A percentile compares a stretch with the other conserved stretches of the same genome.
Evolutionary conservation across 1,284 basidiomycete genomes (phyloP).

Genomic region (Pholiota adiposa): DNA sequence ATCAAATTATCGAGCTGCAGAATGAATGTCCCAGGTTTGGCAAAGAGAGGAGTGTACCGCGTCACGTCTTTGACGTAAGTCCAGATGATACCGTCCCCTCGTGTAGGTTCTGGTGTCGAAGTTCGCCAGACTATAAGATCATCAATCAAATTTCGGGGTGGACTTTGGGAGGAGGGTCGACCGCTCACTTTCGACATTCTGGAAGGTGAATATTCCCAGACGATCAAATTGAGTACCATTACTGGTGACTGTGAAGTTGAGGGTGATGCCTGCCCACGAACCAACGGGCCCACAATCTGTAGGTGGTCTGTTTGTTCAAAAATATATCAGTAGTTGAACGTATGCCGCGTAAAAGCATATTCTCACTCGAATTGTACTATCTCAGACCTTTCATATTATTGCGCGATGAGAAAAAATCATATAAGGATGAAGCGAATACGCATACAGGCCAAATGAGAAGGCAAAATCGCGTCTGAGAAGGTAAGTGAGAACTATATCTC

Average conservation of each 20-base stretch:
- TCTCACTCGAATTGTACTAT: conserved; percentile 67
- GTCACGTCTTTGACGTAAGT: conserved; percentile 79
- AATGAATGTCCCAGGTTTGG: conserved; percentile 67
- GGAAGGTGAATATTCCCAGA: conserved; percentile 72
- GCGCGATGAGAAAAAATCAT: conserved; percentile 6
- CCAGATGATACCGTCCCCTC: conserved; percentile 75
- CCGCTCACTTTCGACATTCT: conserved; percentile 71
- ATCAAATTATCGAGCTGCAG: conserved; percentile 75
- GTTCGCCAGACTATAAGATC: conserved; percentile 70
- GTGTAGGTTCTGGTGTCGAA: conserved; percentile 77
- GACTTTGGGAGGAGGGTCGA: neutral
- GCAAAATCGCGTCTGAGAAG: conserved; percentile 66
- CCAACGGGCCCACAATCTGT: conserved; percentile 72
- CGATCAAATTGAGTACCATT: conserved; percentile 82
- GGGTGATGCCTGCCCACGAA: conserved; percentile 74
- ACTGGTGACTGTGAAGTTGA: conserved; percentile 79
- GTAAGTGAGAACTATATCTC: neutral
- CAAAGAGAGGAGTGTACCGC: conserved; percentile 71
- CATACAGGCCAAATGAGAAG: conserved; percentile 69
- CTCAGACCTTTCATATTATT: conserved; percentile 51
- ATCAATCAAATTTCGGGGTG: conserved; percentile 1
- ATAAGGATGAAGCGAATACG: conserved; percentile 19
- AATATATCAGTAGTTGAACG: neutral
- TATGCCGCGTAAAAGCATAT: neutral
- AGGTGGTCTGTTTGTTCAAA: conserved; percentile 59